Base-by-base conservation (phyloP, 192 early-diverging fungal genomes). In the Lunasporangiospora selenospora region DNA sequence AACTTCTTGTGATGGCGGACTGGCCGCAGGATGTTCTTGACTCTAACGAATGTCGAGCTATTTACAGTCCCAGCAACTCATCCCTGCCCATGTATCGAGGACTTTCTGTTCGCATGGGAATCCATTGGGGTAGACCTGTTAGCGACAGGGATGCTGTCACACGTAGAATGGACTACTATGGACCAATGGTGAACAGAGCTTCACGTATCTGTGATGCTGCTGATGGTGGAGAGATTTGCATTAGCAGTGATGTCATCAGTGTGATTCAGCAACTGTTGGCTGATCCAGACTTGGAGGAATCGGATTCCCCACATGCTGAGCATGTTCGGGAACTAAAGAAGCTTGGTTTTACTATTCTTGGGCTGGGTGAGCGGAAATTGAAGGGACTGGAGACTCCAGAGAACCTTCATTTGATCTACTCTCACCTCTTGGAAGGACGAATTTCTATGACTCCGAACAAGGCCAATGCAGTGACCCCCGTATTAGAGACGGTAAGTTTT, bases 81-180 rank as follows among this genome's bases (percentile, higher is more conserved):
- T 71, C 46, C n/a, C 55, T 80, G 18, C 67, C 90, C 8, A 85
- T 97, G 58, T 97, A 93, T 58, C 83, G 90, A 23, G 95, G 95
- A 2, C 73, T 97, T 31, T 90, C 91, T 15, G 93, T 97, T 19
- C 90, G 95, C 23, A 97, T 97, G 92, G 95, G 95, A 26, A 88
- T 97, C 65, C 95, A 97, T 70, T 92, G 90, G 81, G 95, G 95
- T 53, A 78, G 70, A 15, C 93, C 93, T 3, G 87, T 94, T 4
- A 94, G 90, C 45, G 95, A 97, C 53, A 84, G 87, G 19, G 92
- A 97, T 57, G 91, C 93, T 12, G 83, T 95, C 43, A 97, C 95
- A 21, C 81, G 87, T 31, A 88, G 95, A 41, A 97, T 97, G 95
- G 95, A 97, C 75, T 97, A 97, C 75, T 97, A 93, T 83, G 95